Evolutionary conservation across 768 basidiomycete species (phyloP).

Genomic region (Russula sp.): DNA sequence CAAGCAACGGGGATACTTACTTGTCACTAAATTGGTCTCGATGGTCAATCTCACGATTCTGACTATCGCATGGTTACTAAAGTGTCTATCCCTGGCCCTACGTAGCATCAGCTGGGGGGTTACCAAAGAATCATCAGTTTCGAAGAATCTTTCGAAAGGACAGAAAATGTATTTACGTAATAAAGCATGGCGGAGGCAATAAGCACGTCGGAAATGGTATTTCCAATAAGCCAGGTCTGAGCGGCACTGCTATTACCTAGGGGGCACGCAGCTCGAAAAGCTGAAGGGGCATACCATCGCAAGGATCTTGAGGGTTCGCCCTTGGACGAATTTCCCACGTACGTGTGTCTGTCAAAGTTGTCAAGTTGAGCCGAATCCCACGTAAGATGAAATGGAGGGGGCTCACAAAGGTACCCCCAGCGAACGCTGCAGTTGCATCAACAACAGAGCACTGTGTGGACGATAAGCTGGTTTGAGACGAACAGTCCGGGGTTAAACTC

Average conservation of each 20-base stretch:
- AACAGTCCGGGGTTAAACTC: background rate
- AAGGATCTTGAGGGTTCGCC: background rate
- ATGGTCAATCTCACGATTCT: constrained; percentile 26
- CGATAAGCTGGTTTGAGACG: background rate
- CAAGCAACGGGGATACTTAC: constrained; percentile 2
- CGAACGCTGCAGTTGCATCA: background rate
- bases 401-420: constrained; percentile 1
- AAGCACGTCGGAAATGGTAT: constrained; percentile 6
- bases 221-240: constrained; percentile 13
- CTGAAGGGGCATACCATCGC: background rate
- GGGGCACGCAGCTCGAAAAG: background rate
- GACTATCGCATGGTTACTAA: constrained; percentile 12
- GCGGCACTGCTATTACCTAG: background rate
- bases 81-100: background rate
- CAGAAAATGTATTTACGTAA: background rate
- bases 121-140: background rate
- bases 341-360: background rate
- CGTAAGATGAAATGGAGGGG: background rate
- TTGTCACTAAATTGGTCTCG: constrained; percentile 27
- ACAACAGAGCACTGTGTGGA: background rate
- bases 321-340: background rate
- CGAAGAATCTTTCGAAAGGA: too few species aligned
- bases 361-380: background rate
- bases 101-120: background rate
- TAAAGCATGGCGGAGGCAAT: constrained; percentile 11